Percentiles rank a stretch among this genome's conserved stretches.
phyloP scores from a whole-genome alignment of 768 basidiomycete species.

The Lentinus tigrinus region DNA sequence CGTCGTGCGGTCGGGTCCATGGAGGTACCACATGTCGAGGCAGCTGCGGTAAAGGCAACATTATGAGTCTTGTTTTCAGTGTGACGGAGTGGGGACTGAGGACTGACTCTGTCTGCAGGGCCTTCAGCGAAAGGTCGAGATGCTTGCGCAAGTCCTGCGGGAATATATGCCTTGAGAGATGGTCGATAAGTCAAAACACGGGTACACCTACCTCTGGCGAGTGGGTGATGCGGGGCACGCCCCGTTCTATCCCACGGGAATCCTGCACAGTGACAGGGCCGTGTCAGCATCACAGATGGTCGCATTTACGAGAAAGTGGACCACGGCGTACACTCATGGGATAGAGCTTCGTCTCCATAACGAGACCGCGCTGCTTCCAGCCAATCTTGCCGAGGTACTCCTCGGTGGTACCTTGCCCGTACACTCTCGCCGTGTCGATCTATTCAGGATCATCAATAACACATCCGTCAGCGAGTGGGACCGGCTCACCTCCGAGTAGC shows the following conservation, averaged over 20 bases:
- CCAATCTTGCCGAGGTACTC: conserved; percentile 48
- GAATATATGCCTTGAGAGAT: background rate
- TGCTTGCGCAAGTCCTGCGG: background rate
- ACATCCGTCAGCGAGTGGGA: background rate
- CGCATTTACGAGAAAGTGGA: background rate
- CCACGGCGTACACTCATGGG: conserved; percentile 38
- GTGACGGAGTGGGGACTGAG: background rate
- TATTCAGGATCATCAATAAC: background rate
- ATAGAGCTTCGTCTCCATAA: conserved; percentile 60
- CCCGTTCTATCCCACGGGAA: background rate
- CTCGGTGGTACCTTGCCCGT: conserved; percentile 32
- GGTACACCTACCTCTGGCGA: conserved; percentile 20
- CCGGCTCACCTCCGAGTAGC: conserved; percentile 47
- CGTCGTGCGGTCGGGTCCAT: conserved; percentile 42
- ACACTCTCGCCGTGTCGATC: conserved; percentile 31
- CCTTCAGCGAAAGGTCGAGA: conserved; percentile 36
- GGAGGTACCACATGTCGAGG: conserved; percentile 50
- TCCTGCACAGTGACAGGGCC: background rate
- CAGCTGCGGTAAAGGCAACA: conserved; percentile 6
- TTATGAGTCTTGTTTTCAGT: background rate
- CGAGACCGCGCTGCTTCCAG: conserved; percentile 49
- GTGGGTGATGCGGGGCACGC: conserved; percentile 16
- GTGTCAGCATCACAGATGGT: background rate
- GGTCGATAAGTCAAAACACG: no score
- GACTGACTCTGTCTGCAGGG: conserved; percentile 45